Base-by-base conservation (phyloP, 148 eudicot species). In the Suaeda aralocaspica region DNA sequence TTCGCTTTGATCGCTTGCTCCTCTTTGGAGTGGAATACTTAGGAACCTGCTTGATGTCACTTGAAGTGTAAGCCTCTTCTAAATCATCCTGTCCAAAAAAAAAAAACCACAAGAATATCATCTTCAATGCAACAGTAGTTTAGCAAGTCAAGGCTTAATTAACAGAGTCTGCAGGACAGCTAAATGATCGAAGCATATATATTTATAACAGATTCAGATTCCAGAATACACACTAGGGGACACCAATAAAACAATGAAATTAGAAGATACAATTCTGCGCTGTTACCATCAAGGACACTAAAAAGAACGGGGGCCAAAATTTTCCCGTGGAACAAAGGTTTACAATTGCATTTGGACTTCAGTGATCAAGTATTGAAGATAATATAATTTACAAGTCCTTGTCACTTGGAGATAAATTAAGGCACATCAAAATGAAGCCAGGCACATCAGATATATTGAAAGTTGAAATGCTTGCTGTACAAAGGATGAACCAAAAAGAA, bases 1-100 rank as follows among this genome's bases (percentile, higher is more conserved):
- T 93, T 76, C 89, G 78, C 78, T 93, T 91, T 44, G 96, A 91
- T 76, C 98, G 77, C 87, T 91, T 93, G 85, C 96, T 91, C 82
- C 80, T 88, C 79, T 80, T 87, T 69, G 92, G 85, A 69, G 77
- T 68, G 71, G 98, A 78, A 79, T 78, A 86, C 71, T 88, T 79
- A 28, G 95, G 89, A 73, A 79, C 66, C 41, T 80, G 68, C 82
- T 93, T 91, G 82, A 76, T 82, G 58, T 74, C 78, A 74, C 59
- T 81, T 64, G 98, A 83, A 59, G 85, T 84, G 78, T 82, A 90
- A 57, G 86, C 86, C 82, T 86, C 96, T 75, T 84, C 92, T 51
- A 82, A 61, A 71, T 74, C 82, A 69, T 78, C 91, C 81, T 85
- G 84, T 21, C 66, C 41, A 36, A 36, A 49, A 74, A 76, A n/a